A percentile compares a stretch with the other conserved stretches of the same genome.
These are phyloP conservation scores for Colletotrichum filicis DNA, from an alignment of 2,329 filamentous ascomycete genomes.

Conservation along the genomic window DNA sequence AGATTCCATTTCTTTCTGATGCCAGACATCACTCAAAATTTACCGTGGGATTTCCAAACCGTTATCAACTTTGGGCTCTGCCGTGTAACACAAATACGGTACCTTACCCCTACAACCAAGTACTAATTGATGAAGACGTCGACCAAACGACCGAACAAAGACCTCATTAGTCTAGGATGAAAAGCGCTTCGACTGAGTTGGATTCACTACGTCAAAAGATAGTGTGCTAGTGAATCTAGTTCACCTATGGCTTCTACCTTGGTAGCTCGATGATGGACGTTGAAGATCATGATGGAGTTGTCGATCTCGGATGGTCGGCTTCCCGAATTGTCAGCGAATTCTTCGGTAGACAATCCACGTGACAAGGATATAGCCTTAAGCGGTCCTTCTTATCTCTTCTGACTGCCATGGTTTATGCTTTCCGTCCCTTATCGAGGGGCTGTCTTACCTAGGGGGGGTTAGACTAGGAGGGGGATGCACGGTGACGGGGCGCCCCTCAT, in stretches of 20 bases:
- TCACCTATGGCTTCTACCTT: neutral
- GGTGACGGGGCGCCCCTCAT: constrained; percentile 4
- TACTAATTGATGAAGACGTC: neutral
- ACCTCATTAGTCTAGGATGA: neutral
- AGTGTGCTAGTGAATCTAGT: neutral
- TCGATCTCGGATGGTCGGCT: neutral
- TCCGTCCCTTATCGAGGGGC: neutral
- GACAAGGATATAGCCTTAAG: neutral
- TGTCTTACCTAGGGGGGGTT: neutral
- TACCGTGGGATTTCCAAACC: neutral
- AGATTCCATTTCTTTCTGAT: neutral
- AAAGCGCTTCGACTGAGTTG: neutral
- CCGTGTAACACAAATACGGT: neutral
- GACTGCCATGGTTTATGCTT: neutral
- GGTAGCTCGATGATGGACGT: neutral
- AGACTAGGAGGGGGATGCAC: constrained; percentile 6
- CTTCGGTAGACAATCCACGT: neutral
- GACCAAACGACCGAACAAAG: neutral
- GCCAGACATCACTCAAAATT: neutral
- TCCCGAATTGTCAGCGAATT: neutral
- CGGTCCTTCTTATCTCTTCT: neutral
- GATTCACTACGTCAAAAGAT: neutral
- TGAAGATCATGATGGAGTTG: neutral
- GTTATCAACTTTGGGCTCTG: neutral
- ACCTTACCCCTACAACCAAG: neutral